These are phyloP conservation scores for Rubus idaeus DNA, from an alignment of 306 rosid genomes.

Conservation along the genomic window DNA sequence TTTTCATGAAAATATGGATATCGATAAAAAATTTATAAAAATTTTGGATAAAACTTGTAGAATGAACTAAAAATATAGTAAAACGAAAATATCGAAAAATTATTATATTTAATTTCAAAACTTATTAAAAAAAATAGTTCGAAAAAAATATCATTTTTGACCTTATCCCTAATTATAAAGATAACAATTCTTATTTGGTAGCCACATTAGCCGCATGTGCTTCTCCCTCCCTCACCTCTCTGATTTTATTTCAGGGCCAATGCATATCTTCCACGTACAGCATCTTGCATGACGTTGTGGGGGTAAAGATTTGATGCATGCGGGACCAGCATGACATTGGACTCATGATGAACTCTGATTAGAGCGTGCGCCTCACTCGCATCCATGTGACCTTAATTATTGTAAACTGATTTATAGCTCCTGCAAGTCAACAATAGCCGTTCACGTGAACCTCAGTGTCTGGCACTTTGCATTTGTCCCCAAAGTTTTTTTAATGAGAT, in stretches of 20 bases:
- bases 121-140: too few relatives aligned
- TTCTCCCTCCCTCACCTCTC: not conserved
- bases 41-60: too few relatives aligned
- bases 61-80: too few relatives aligned
- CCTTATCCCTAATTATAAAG: too few relatives aligned
- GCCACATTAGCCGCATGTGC: not conserved
- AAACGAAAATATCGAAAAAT: too few relatives aligned
- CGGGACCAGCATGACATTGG: conserved; percentile 27
- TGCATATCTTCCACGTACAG: conserved; percentile 23
- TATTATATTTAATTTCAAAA: too few relatives aligned
- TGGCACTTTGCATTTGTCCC: conserved; percentile 11
- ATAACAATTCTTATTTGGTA: too few relatives aligned
- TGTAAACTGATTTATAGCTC: conserved; percentile 12
- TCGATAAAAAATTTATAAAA: too few relatives aligned
- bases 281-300: not conserved
- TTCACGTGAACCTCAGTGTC: conserved; percentile 16
- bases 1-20: too few relatives aligned
- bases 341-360: conserved; percentile 24
- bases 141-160: too few relatives aligned
- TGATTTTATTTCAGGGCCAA: conserved; percentile 4
- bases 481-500: not conserved
- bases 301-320: conserved; percentile 19
- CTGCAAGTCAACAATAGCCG: conserved; percentile 21
- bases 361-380: conserved; percentile 33
- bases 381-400: conserved; percentile 31